Base-by-base conservation (phyloP, 1,284 basidiomycete species). In the Moesziomyces parantarcticus region DNA sequence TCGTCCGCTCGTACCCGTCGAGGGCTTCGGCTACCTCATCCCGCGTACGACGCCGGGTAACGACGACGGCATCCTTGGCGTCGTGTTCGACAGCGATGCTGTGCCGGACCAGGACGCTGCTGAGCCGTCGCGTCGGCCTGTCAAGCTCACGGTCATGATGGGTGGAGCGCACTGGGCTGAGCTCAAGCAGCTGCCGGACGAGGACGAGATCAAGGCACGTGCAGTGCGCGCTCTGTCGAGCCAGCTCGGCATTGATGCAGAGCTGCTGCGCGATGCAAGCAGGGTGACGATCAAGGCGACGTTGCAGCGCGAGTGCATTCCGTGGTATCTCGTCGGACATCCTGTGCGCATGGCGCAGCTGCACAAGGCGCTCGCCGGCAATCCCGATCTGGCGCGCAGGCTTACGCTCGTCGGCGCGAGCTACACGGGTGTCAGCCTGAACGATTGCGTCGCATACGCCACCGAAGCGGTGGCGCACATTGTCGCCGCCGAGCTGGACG, bases 1-100 rank as follows among this genome's bases (percentile, higher is more conserved):
- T 75, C 91, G 92, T 85, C 26, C 64, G 1, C 85, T 94, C 78
- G 86, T 81, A 3, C 93, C 81, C 89, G 94, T 87, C 79, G 39
- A 88, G 14, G 96, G 95, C 0, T 98, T 98, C 84, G 96, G 96
- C 1, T 98, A 96, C 85, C 90, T 99, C 72, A 88, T 97, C 54
- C 94, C 95, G 0, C 90, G 94, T 8, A 89, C 91, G 50, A 58
- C 85, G 78, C 32, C 90, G 84, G 14, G 89, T 89, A 82, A 85
- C 79, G 56, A 74, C 63, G 76, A 75, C 66, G 83, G 65, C 71
- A 86, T 70, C 75, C 85, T 67, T 76, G 88, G 61, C 23, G 87
- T 90, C 0, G 87, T 87, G 16, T 92, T 94, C 75, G 92, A 94
- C 78, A 80, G 83, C 2, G 84, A 85, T 54, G 83, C 85, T 26